phyloP scores from a whole-genome alignment of 805 yeast genomes.

The Tetrapisispora namnaoensis region DNA sequence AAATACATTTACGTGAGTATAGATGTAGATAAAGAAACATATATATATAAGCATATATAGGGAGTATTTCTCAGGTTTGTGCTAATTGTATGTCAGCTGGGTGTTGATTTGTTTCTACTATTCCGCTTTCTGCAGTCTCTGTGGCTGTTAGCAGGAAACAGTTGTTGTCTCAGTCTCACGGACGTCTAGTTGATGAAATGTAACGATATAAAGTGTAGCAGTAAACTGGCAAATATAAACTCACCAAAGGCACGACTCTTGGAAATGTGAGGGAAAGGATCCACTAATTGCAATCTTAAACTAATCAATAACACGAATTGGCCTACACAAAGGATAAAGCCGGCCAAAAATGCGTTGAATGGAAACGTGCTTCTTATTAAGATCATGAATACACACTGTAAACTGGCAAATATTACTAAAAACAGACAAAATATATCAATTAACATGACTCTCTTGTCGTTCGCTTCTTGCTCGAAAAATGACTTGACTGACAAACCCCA shows the following conservation, averaged over 20 bases:
- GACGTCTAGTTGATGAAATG: slow-evolving; percentile 70
- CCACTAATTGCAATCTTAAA: slow-evolving; percentile 61
- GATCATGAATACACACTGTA: slow-evolving; percentile 71
- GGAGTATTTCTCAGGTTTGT: too few relatives aligned
- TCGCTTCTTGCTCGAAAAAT: slow-evolving; percentile 22
- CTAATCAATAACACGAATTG: slow-evolving; percentile 86
- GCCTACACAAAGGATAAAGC: slow-evolving; percentile 86
- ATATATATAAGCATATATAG: too few relatives aligned
- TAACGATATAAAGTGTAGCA: slow-evolving; percentile 77
- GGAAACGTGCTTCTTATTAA: slow-evolving; percentile 80
- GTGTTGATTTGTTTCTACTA: too few relatives aligned
- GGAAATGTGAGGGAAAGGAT: slow-evolving; percentile 36
- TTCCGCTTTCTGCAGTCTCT: too few relatives aligned
- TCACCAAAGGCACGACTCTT: slow-evolving; percentile 75
- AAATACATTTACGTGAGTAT: too few relatives aligned
- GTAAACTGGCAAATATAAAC: slow-evolving; percentile 74
- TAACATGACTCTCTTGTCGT: slow-evolving; percentile 42
- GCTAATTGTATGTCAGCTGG: too few relatives aligned
- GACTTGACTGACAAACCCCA: slow-evolving; percentile 15
- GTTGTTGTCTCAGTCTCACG: too few relatives aligned
- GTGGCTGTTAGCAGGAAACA: too few relatives aligned
- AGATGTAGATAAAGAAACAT: too few relatives aligned
- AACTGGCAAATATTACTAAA: slow-evolving; percentile 59
- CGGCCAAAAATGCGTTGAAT: slow-evolving; percentile 92
- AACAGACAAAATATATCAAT: slow-evolving; percentile 73